Evolutionary conservation across 2,329 filamentous ascomycete species (phyloP).

Genomic region (Neobulgaria alba): DNA sequence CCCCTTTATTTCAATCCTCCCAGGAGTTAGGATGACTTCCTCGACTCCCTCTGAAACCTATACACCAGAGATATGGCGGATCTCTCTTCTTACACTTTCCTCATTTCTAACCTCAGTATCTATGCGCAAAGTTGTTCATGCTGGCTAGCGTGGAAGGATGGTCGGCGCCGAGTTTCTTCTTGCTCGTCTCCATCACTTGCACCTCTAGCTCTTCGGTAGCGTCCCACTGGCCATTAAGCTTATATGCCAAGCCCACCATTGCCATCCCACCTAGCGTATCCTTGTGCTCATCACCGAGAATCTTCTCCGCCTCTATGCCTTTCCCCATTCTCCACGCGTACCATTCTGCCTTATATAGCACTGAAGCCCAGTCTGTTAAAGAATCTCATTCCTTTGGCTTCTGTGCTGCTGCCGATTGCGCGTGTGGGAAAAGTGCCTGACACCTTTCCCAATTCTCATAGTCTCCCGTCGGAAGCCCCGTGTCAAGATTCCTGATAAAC

Average conservation of each 20-base stretch:
- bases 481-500: constrained; percentile 25
- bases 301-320: constrained; percentile 4
- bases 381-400: constrained; percentile 9
- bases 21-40: no score
- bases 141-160: not conserved
- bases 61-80: no score
- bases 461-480: constrained; percentile 15
- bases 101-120: no score
- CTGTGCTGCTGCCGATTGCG: constrained; percentile 10
- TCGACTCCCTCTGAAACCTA: no score
- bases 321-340: constrained; percentile 13
- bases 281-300: not conserved
- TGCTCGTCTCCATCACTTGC: not conserved
- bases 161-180: not conserved
- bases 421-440: constrained; percentile 18
- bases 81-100: no score
- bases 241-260: not conserved
- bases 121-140: not conserved
- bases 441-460: constrained; percentile 20
- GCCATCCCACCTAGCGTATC: not conserved
- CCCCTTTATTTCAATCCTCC: no score
- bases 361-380: constrained; percentile 13
- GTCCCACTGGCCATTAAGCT: not conserved
- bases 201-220: not conserved
- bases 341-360: constrained; percentile 17